Percentiles rank a stretch among this genome's conserved stretches.
Conservation (phyloP, 371 early-diverging fungal species). For the Mortierella sp. region DNA sequence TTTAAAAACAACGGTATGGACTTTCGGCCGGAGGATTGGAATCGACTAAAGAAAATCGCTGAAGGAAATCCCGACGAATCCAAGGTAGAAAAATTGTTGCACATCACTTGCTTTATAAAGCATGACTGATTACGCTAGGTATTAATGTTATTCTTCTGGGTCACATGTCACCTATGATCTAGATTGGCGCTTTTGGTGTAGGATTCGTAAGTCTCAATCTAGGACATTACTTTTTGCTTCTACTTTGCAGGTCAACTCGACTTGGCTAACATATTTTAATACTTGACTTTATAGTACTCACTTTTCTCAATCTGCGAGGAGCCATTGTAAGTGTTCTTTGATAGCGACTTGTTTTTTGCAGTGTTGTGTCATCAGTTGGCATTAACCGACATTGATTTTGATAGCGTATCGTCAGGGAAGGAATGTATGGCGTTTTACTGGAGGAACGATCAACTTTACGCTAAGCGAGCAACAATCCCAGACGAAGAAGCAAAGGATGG, state of each 20-base stretch:
- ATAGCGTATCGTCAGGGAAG: constrained; percentile 74
- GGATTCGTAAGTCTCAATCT: constrained; percentile 67
- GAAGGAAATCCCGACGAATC: constrained; percentile 92
- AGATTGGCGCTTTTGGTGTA: constrained; percentile 93
- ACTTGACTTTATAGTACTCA: constrained; percentile 63
- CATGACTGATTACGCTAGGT: neutral
- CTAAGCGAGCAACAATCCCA: constrained; percentile 75
- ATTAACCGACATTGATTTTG: neutral
- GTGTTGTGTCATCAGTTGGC: neutral
- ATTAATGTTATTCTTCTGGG: neutral
- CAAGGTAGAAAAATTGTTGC: constrained; percentile 54
- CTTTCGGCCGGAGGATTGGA: constrained; percentile 89
- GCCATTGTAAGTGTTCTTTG: constrained; percentile 74
- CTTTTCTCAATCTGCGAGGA: constrained; percentile 91
- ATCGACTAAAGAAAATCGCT: constrained; percentile 86
- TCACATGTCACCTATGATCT: constrained; percentile 27
- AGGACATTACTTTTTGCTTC: neutral
- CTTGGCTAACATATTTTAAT: neutral
- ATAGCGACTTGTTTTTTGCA: neutral
- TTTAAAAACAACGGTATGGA: constrained; percentile 90
- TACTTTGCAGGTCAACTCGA: neutral
- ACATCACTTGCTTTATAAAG: neutral
- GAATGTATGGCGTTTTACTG: constrained; percentile 93
- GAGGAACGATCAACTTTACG: constrained; percentile 90
- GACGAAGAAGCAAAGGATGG: constrained; percentile 55